These are phyloP conservation scores for Nakaseomyces bracarensis DNA, from an alignment of 1,139 yeast genomes.

Conservation along the genomic window DNA sequence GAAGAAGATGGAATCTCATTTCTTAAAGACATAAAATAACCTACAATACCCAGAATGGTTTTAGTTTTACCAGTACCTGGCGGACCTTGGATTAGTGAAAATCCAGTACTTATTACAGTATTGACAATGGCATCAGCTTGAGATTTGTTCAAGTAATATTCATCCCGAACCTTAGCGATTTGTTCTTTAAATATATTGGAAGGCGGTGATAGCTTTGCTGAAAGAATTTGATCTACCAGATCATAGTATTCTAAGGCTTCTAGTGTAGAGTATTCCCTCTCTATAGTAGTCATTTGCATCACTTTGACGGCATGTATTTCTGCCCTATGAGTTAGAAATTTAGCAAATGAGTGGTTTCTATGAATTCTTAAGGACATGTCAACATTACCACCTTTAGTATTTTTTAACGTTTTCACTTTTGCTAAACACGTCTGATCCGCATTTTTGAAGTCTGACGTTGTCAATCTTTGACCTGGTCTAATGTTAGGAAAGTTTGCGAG, in stretches of 20 bases:
- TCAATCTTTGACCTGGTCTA: conserved; percentile 17
- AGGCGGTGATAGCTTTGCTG: conserved; percentile 49
- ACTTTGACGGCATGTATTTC: conserved; percentile 61
- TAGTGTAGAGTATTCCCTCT: conserved; percentile 83
- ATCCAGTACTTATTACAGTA: conserved; percentile 60
- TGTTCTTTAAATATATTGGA: conserved; percentile 32
- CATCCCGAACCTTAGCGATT: conserved; percentile 37
- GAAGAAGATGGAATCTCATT: conserved; percentile 25
- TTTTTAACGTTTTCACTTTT: conserved; percentile 63
- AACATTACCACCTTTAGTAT: conserved; percentile 52
- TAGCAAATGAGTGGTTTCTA: conserved; percentile 35
- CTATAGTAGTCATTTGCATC: conserved; percentile 83
- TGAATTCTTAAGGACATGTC: conserved; percentile 70
- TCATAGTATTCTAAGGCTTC: conserved; percentile 78
- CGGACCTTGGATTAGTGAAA: conserved; percentile 92
- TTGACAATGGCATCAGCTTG: conserved; percentile 86
- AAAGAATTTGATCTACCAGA: conserved; percentile 51
- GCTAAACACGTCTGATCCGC: conserved; percentile 52
- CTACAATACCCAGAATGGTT: conserved; percentile 86
- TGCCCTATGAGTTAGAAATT: conserved; percentile 53
- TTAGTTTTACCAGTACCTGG: conserved; percentile 99
- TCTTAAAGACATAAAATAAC: conserved; percentile 51
- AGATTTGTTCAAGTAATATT: conserved; percentile 66
- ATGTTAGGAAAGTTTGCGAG: conserved; percentile 42
- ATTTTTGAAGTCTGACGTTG: conserved; percentile 25